These are phyloP conservation scores for Beauveria scarabaeidicola DNA, from an alignment of 2,329 filamentous ascomycete species.

Conservation along the genomic window DNA sequence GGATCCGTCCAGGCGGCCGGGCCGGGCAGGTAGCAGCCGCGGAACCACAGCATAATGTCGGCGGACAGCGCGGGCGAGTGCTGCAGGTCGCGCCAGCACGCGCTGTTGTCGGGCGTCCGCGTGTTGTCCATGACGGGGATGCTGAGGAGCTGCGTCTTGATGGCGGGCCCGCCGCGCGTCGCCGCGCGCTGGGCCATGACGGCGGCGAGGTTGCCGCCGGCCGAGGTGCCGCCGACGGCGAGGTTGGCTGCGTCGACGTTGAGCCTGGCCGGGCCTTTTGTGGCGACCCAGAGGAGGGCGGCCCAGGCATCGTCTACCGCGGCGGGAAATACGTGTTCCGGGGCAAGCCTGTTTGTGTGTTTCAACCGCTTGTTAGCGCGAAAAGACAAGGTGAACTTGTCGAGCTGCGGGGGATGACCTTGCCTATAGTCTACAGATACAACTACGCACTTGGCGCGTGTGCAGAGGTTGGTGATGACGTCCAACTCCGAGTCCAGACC, in stretches of 20 bases:
- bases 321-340: conserved; percentile 42
- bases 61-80: conserved; percentile 44
- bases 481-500: conserved; percentile 41
- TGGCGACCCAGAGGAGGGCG: conserved; percentile 35
- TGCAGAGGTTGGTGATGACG: conserved; percentile 38
- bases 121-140: conserved; percentile 53
- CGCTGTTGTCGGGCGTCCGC: conserved; percentile 28
- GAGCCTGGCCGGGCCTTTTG: background rate
- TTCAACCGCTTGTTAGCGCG: background rate
- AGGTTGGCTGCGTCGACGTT: conserved; percentile 31
- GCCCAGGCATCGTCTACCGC: conserved; percentile 46
- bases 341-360: conserved; percentile 28
- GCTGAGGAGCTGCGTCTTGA: conserved; percentile 41
- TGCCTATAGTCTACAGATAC: conserved; percentile 9
- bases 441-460: conserved; percentile 11
- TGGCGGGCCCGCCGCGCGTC: conserved; percentile 4
- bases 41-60: conserved; percentile 52
- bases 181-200: conserved; percentile 3
- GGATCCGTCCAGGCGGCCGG: conserved; percentile 35
- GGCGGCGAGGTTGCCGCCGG: conserved; percentile 13
- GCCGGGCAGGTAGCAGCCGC: conserved; percentile 47
- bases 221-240: conserved; percentile 36
- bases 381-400: background rate
- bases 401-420: background rate
- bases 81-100: conserved; percentile 42